These are phyloP conservation scores for Nowakowskiella sp. DNA, from an alignment of 192 early-diverging fungal species.

Conservation along the genomic window DNA sequence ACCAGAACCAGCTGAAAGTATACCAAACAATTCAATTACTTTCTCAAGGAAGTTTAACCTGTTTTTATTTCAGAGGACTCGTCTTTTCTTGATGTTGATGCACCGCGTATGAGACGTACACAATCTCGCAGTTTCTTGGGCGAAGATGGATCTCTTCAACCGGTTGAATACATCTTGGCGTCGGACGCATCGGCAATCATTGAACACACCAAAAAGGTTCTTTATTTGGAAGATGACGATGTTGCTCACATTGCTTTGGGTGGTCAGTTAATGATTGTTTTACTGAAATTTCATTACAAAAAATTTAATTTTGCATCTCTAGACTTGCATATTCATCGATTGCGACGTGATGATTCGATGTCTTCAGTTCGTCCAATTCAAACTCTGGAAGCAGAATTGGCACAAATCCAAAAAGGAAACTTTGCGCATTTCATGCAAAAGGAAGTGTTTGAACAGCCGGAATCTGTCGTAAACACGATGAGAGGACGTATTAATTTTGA, in stretches of 20 bases:
- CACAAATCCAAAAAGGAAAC: conserved; percentile 50
- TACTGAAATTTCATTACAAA: neutral
- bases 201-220: conserved; percentile 60
- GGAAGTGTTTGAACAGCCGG: conserved; percentile 58
- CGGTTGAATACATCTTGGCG: conserved; percentile 55
- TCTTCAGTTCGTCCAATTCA: conserved; percentile 50
- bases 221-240: conserved; percentile 61
- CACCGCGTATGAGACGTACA: conserved; percentile 35
- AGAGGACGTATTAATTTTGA: conserved; percentile 59
- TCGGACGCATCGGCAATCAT: conserved; percentile 60
- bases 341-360: conserved; percentile 47
- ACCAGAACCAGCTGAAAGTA: conserved; percentile 12
- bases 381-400: conserved; percentile 50
- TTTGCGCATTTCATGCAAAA: conserved; percentile 59
- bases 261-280: conserved; percentile 18
- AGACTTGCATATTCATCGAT: conserved; percentile 58
- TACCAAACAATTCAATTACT: neutral
- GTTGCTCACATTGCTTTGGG: conserved; percentile 57
- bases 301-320: no score
- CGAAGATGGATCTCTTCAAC: conserved; percentile 43
- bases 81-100: conserved; percentile 11
- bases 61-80: no score
- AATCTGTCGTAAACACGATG: conserved; percentile 62
- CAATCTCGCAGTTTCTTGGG: conserved; percentile 52
- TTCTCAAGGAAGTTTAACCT: neutral